phyloP scores from a whole-genome alignment of 306 rosid species.

The Biancaea sappan region DNA sequence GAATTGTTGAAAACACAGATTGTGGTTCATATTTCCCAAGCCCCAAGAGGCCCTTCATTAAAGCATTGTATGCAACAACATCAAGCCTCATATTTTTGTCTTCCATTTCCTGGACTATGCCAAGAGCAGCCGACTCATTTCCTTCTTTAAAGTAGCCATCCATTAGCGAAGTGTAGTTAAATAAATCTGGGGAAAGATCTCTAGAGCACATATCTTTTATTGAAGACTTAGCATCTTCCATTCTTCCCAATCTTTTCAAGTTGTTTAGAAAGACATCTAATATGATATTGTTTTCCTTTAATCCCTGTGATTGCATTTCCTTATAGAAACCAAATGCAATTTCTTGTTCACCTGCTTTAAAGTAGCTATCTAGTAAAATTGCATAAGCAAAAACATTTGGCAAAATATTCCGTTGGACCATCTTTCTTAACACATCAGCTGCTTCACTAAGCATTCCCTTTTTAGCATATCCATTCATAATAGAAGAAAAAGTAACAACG shows the following conservation, averaged over 20 bases:
- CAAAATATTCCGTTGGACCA: constrained; percentile 56
- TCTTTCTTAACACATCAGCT: constrained; percentile 54
- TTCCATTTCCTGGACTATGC: constrained; percentile 73
- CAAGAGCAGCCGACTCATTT: constrained; percentile 63
- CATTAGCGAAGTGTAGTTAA: constrained; percentile 77
- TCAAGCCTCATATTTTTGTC: constrained; percentile 64
- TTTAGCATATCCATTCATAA: constrained; percentile 76
- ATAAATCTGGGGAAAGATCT: constrained; percentile 67
- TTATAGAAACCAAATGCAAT: constrained; percentile 61
- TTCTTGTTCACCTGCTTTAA: constrained; percentile 66
- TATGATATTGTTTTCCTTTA: constrained; percentile 62
- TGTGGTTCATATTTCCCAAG: constrained; percentile 69
- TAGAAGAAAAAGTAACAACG: constrained; percentile 69
- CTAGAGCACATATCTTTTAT: constrained; percentile 60
- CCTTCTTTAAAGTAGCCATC: constrained; percentile 79
- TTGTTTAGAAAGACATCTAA: constrained; percentile 78
- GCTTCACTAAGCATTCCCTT: constrained; percentile 78
- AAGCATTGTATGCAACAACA: constrained; percentile 82
- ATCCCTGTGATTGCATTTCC: constrained; percentile 68
- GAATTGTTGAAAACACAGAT: constrained; percentile 65
- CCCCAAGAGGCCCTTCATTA: constrained; percentile 72
- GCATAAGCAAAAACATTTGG: constrained; percentile 75
- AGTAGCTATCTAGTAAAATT: constrained; percentile 62
- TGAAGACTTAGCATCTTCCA: constrained; percentile 65
- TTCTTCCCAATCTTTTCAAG: constrained; percentile 67